Conservation (phyloP, 2,329 filamentous ascomycete species). For the Xylaria sp. region DNA sequence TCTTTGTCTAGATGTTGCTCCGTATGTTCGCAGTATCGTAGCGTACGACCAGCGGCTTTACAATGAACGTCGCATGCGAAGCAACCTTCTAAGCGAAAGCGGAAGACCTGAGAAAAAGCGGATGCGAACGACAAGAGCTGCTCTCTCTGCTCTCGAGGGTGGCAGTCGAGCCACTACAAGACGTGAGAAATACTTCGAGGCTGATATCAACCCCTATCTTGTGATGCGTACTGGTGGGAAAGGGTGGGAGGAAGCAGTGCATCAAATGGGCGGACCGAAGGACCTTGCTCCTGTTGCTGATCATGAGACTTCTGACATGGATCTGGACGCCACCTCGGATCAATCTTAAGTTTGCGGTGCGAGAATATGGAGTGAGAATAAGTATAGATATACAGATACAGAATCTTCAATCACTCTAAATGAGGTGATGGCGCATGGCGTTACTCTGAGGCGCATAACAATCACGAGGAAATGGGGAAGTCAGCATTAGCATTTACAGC, state of each 20-base stretch:
- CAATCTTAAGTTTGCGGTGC: constrained; percentile 6
- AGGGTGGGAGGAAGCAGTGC: constrained; percentile 51
- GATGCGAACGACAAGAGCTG: constrained; percentile 77
- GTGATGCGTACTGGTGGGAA: constrained; percentile 73
- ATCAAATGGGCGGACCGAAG: not conserved
- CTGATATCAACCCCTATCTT: constrained; percentile 66
- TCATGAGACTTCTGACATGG: constrained; percentile 17
- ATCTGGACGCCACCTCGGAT: constrained; percentile 20
- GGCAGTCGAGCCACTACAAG: constrained; percentile 74
- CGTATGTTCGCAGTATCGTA: constrained; percentile 89
- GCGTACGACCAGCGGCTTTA: constrained; percentile 78
- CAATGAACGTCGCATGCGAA: constrained; percentile 71
- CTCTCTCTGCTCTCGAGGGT: constrained; percentile 81
- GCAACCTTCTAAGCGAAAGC: constrained; percentile 70
- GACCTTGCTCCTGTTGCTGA: constrained; percentile 9
- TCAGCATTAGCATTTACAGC: constrained; percentile 22
- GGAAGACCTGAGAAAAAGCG: constrained; percentile 64
- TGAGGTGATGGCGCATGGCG: constrained; percentile 7
- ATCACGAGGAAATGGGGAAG: not conserved
- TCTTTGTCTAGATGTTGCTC: constrained; percentile 82
- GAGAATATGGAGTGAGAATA: constrained; percentile 4
- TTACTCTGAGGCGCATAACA: not conserved
- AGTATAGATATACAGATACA: constrained; percentile 5
- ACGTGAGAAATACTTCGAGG: constrained; percentile 77
- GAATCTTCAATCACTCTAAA: constrained; percentile 1